Percentiles rank a stretch among this genome's conserved stretches.
Evolutionary conservation across 2,329 filamentous ascomycete genomes (phyloP).

Genomic region (Didymella segeticola): DNA sequence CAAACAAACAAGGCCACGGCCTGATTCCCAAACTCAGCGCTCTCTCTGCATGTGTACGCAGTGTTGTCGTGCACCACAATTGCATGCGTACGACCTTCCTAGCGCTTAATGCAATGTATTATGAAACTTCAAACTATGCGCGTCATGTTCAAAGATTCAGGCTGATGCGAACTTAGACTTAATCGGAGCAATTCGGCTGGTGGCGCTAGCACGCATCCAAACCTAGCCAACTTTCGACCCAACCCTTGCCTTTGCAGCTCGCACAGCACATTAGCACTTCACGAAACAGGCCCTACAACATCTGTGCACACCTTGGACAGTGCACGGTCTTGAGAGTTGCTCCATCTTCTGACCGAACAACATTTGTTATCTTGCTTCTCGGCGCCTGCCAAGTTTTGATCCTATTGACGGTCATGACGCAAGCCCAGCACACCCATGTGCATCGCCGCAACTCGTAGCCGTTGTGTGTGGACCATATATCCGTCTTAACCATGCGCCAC

Average conservation of each 20-base stretch:
- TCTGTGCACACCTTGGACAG: not conserved
- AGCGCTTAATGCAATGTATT: slow-evolving; percentile 22
- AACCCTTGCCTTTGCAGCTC: not conserved
- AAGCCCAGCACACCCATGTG: slow-evolving; percentile 38
- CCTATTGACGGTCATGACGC: slow-evolving; percentile 42
- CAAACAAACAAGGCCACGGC: slow-evolving; percentile 45
- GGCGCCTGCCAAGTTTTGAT: slow-evolving; percentile 38
- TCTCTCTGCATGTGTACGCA: slow-evolving; percentile 17
- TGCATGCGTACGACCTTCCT: slow-evolving; percentile 18
- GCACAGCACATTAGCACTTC: not conserved
- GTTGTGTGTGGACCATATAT: slow-evolving; percentile 15
- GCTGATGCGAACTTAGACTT: not conserved
- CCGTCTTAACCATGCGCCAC: slow-evolving; percentile 5
- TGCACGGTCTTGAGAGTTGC: not conserved
- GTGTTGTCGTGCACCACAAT: slow-evolving; percentile 10
- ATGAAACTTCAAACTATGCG: slow-evolving; percentile 5
- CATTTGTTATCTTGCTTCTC: slow-evolving; percentile 6
- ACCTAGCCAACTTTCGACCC: not conserved
- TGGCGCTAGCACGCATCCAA: slow-evolving; percentile 2
- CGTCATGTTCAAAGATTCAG: not conserved
- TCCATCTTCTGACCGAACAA: not conserved
- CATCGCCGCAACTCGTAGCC: slow-evolving; percentile 24
- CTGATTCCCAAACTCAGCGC: slow-evolving; percentile 37
- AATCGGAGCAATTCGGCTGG: not conserved
- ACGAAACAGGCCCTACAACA: not conserved